Conservation (phyloP, 306 rosid species). For the Lathyrus oleraceus region DNA sequence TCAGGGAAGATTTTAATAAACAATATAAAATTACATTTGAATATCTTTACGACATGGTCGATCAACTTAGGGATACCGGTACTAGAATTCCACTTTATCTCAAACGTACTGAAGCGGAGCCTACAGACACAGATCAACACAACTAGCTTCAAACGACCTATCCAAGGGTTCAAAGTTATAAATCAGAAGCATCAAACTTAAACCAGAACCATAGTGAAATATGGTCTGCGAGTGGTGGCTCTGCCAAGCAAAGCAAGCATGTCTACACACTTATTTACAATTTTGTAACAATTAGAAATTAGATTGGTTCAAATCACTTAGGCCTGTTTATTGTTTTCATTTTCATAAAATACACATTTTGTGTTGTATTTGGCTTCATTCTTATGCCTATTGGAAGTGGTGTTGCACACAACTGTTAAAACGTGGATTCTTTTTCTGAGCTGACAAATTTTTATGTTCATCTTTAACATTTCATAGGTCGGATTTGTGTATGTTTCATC, state of each 20-base stretch:
- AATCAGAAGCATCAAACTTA: slow-evolving; percentile 16
- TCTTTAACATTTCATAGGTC: background rate
- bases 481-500: background rate
- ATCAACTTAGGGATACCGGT: slow-evolving; percentile 70
- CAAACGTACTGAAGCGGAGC: slow-evolving; percentile 33
- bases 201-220: slow-evolving; percentile 14
- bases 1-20: slow-evolving; percentile 82
- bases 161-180: slow-evolving; percentile 29
- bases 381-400: slow-evolving; percentile 32
- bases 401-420: slow-evolving; percentile 32
- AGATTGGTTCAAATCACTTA: slow-evolving; percentile 19
- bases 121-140: slow-evolving; percentile 14
- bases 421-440: slow-evolving; percentile 19
- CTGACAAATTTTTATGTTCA: slow-evolving; percentile 17
- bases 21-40: slow-evolving; percentile 79
- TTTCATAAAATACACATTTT: too few species aligned
- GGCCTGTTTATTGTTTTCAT: too few species aligned
- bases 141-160: slow-evolving; percentile 25
- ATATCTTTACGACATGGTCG: slow-evolving; percentile 73
- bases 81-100: slow-evolving; percentile 74
- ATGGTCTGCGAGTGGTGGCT: background rate
- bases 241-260: slow-evolving; percentile 13
- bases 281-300: slow-evolving; percentile 35
- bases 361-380: slow-evolving; percentile 42
- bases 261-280: slow-evolving; percentile 25